phyloP scores from a whole-genome alignment of 371 early-diverging fungal genomes.

The Rhizomucor miehei region DNA sequence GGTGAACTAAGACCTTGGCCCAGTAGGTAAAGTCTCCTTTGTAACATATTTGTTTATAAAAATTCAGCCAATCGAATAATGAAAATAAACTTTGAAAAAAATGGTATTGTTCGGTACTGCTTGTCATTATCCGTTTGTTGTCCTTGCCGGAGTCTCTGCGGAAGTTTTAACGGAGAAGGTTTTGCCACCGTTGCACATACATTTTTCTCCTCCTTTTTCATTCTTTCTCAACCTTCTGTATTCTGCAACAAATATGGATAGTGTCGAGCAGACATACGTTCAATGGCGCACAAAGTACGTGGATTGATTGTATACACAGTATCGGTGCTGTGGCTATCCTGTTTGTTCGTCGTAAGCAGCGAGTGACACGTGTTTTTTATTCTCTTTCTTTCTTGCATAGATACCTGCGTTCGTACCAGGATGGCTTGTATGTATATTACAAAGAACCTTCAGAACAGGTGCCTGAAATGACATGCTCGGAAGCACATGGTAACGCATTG shows the following conservation, averaged over 20 bases:
- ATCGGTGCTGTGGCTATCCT: too few species aligned
- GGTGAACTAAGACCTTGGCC: slow-evolving; percentile 5
- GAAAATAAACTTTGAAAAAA: too few species aligned
- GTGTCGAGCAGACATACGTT: slow-evolving; percentile 29
- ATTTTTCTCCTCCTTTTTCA: slow-evolving; percentile 5
- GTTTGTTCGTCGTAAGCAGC: neutral
- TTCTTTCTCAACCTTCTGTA: slow-evolving; percentile 1
- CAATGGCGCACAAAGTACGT: slow-evolving; percentile 35
- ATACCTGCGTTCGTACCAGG: slow-evolving; percentile 42
- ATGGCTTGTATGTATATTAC: slow-evolving; percentile 45
- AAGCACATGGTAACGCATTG: slow-evolving; percentile 45
- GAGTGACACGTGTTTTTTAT: neutral
- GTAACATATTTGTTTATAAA: too few species aligned
- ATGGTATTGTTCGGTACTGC: too few species aligned
- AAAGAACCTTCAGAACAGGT: slow-evolving; percentile 41
- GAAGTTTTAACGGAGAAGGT: too few species aligned
- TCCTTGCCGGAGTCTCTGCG: too few species aligned
- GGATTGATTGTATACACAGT: too few species aligned
- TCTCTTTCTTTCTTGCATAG: slow-evolving; percentile 11
- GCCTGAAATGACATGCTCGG: slow-evolving; percentile 46
- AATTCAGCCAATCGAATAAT: too few species aligned
- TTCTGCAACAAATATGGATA: slow-evolving; percentile 14
- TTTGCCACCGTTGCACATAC: too few species aligned
- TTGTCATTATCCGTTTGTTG: too few species aligned
- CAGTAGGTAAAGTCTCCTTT: neutral